Evolutionary conservation across 2,329 filamentous ascomycete species (phyloP), one percentile per base, ranked within the genome.

Genomic region (Xylaria sp.): DNA sequence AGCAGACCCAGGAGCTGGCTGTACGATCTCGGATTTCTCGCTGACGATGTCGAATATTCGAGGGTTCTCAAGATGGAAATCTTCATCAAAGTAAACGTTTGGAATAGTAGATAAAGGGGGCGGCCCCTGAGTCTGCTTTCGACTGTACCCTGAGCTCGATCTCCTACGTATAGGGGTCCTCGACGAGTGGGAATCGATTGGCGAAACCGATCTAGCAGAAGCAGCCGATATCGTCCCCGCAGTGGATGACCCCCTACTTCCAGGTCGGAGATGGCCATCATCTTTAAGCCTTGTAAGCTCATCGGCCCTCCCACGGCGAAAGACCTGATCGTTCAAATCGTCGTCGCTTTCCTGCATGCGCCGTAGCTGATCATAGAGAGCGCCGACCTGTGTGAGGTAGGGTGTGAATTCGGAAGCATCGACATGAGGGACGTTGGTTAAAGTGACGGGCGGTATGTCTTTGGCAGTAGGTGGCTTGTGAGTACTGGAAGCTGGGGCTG

Each of bases 31-130:
- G 11, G 96, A 97, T 66, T 94, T 88, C 79, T 99, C 96, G 76
- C 94, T 98, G 15, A 99, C 94, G 29, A 98, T 89, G 77, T 99
- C 96, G 77, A 99, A 99, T 0, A 92, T 98, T 57, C 96, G 89
- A 0, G 96, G 96, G 69, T 99, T 98, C 76, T 99, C 96, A 7
- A 99, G 86, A 74, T 93, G 95, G 73, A 99, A 99, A 73, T 94
- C 90, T 38, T 97, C 92, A 61, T 98, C 96, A 73, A 97, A 97
- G 77, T 98, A 99, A 11, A 99, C 92, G 55, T 83, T 87, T 0
- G 96, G 96, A 49, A 99, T 97, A 0, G 94, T 98, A 4, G 94
- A 96, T 31, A 99, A 78, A 0, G 94, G 96, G 1, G 96, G 93
- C 1, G 92, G 89, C 0, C 91, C 91, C 67, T 94, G 91, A 0